These are phyloP conservation scores for Lepidium aucheri DNA, from an alignment of 345 rosid genomes.

Conservation along the genomic window DNA sequence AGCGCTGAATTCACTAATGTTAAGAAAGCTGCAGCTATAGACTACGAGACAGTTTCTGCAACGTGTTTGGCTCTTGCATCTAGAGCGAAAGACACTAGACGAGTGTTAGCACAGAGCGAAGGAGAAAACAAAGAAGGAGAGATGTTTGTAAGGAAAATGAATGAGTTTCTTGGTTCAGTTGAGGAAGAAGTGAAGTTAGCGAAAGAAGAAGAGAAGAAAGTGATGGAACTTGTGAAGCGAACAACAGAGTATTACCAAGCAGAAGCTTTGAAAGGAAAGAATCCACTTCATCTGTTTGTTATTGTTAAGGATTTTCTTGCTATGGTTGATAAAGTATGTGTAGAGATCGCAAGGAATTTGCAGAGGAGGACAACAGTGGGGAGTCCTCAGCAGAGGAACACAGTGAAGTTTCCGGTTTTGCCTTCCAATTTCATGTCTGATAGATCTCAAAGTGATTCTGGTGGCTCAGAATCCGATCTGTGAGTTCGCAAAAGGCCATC, in stretches of 20 bases:
- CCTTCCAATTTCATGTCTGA: conserved; percentile 40
- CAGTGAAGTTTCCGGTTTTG: conserved; percentile 33
- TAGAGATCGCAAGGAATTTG: conserved; percentile 45
- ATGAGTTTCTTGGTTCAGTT: conserved; percentile 49
- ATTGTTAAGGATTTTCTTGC: conserved; percentile 72
- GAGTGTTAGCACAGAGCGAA: conserved; percentile 25
- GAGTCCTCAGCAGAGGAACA: conserved; percentile 14
- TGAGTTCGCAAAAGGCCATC: neutral
- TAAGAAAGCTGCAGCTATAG: conserved; percentile 54
- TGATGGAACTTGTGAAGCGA: conserved; percentile 54
- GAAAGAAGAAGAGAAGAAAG: conserved; percentile 47
- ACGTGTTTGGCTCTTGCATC: conserved; percentile 38
- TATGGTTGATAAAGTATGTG: conserved; percentile 66
- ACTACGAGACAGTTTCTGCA: conserved; percentile 39
- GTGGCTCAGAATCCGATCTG: conserved; percentile 26
- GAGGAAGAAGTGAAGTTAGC: conserved; percentile 52
- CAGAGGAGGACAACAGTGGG: conserved; percentile 26
- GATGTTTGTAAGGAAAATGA: conserved; percentile 50
- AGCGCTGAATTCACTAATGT: conserved; percentile 47
- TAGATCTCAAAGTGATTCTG: conserved; percentile 40
- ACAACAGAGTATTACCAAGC: conserved; percentile 77
- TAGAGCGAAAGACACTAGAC: conserved; percentile 37
- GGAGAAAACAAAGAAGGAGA: conserved; percentile 31
- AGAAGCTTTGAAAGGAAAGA: conserved; percentile 41
- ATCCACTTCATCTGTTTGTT: conserved; percentile 47